Percentiles rank a stretch among this genome's conserved stretches.
These are phyloP conservation scores for Betula pendula DNA, from an alignment of 306 rosid genomes.

Conservation along the genomic window DNA sequence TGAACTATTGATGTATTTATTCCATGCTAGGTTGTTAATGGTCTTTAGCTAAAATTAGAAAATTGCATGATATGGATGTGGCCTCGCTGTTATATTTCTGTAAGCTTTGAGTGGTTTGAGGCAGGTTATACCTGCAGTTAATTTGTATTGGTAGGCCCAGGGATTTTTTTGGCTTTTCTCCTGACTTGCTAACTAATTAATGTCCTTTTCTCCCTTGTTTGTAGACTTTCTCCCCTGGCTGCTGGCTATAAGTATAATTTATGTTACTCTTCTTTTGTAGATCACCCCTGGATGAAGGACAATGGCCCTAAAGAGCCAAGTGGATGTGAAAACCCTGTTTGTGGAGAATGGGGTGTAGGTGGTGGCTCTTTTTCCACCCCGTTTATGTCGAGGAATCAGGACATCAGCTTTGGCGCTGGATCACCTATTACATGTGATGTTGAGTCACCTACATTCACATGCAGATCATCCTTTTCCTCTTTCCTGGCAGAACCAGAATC, in stretches of 20 bases:
- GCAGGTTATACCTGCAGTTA: not conserved
- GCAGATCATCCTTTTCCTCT: slow-evolving; percentile 81
- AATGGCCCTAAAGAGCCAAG: slow-evolving; percentile 38
- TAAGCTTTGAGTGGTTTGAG: not conserved
- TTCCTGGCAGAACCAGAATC: slow-evolving; percentile 53
- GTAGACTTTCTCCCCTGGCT: not conserved
- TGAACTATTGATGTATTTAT: not conserved
- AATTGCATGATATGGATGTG: not conserved
- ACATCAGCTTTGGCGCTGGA: slow-evolving; percentile 68
- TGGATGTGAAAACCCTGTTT: slow-evolving; percentile 33
- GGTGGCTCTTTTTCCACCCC: slow-evolving; percentile 57
- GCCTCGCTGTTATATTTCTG: not conserved
- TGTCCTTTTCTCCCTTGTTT: not conserved
- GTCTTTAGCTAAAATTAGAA: not conserved
- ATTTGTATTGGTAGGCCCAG: not conserved
- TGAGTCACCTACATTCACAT: slow-evolving; percentile 67
- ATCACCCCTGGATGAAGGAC: slow-evolving; percentile 72
- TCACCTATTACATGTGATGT: slow-evolving; percentile 55
- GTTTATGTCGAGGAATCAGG: slow-evolving; percentile 73
- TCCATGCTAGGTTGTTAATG: not conserved
- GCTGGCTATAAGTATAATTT: not conserved
- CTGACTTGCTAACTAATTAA: not conserved
- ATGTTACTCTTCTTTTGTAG: slow-evolving; percentile 37
- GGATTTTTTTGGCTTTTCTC: not conserved
- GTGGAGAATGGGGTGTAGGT: slow-evolving; percentile 43